phyloP scores from a whole-genome alignment of 1,139 yeast species.

The Sugiyamaella japonica region DNA sequence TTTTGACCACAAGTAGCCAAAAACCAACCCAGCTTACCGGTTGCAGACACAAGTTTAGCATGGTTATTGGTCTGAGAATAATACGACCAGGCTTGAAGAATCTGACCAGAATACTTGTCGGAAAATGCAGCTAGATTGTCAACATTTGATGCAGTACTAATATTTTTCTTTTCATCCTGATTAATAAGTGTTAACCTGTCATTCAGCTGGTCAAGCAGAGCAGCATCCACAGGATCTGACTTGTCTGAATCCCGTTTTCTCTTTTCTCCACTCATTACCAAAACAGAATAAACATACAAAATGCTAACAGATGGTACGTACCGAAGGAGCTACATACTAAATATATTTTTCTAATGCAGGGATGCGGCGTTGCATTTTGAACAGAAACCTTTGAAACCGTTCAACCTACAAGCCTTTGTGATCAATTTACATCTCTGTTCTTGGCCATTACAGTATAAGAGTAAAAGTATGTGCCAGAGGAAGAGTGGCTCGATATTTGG shows the following conservation, averaged over 20 bases:
- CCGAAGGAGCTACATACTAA: not conserved
- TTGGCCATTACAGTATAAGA: no score
- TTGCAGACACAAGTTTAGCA: constrained; percentile 22
- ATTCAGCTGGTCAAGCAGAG: constrained; percentile 8
- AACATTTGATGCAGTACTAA: not conserved
- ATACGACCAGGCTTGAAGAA: constrained; percentile 60
- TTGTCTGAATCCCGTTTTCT: constrained; percentile 4
- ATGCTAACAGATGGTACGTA: no score
- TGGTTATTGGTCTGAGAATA: constrained; percentile 48
- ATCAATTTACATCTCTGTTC: not conserved
- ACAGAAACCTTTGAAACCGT: no score
- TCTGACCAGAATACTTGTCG: constrained; percentile 40
- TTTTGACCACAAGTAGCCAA: constrained; percentile 22
- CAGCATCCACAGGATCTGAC: constrained; percentile 15
- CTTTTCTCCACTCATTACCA: constrained; percentile 9
- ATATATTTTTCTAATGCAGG: constrained; percentile 12
- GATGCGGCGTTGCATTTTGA: not conserved
- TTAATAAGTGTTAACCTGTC: constrained; percentile 1
- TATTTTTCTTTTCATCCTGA: constrained; percentile 1
- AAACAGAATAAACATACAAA: no score
- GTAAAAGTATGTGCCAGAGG: no score
- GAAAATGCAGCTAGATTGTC: constrained; percentile 36
- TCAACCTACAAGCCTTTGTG: no score
- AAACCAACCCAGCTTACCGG: constrained; percentile 25
- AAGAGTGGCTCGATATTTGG: no score